Base-by-base conservation (phyloP, 805 yeast genomes). In the Saccharomycopsis fermentans region DNA sequence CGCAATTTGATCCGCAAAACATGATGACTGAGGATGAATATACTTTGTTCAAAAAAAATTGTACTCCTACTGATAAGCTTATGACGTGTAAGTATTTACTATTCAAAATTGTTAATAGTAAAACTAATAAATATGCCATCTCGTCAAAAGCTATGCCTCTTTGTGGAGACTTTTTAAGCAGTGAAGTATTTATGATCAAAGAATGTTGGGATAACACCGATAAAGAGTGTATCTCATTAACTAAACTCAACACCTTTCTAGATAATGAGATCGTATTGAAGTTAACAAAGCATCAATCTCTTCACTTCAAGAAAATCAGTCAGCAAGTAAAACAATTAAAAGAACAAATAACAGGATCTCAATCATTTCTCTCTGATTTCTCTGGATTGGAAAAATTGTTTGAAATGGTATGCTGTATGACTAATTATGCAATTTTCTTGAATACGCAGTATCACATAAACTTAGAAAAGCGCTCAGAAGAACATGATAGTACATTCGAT, bases 321-420 rank as follows among this genome's bases (percentile, higher is more conserved):
- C 50, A 43, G 29, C 24, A 43, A 43, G 26, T 43, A 14, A 24
- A 24, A 2, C 50, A 43, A 43, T 21, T 43, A 6, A 43, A 43
- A 43, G 17, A 24, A 14, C 24, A 43, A 43, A 9, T 43, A 43
- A 21, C 24, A 12, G 17, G 50, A 2, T 43, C 29, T n/a, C 27
- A 21, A 12, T 43, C 50, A 2, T 43, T 43, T 43, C 50, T 43
- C 24, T 16, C 16, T 21, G 50, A 43, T 43, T 43, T 43, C 12
- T 12, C 26, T 9, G 50, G 27, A n/a, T 6, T 43, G 21, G 43
- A n/a, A 50, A 55, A 29, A 43, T 43, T 21, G 47, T 55, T 34
- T 43, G 47, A 43, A 55, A 50, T 29, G 57, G 29, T 40, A 12
- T 24, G 35, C 34, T 40, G 39, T 55, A 55, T 47, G 17, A 55